Evolutionary conservation across 495 filamentous ascomycete species (phyloP).

Genomic region (Mytilinidion resinicola): DNA sequence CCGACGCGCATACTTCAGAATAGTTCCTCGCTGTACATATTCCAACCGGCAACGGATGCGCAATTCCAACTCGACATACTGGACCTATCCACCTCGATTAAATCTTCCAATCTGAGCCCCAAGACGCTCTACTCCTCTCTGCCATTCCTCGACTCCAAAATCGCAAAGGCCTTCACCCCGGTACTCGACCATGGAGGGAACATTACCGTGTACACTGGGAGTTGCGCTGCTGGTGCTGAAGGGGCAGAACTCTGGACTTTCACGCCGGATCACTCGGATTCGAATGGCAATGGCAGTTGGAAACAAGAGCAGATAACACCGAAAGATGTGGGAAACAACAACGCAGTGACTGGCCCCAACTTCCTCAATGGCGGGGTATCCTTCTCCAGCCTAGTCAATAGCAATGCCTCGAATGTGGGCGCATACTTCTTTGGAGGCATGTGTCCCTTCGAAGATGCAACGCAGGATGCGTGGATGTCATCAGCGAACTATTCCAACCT

Average conservation of each 20-base stretch:
- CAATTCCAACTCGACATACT: conserved; percentile 53
- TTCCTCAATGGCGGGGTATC: conserved; percentile 60
- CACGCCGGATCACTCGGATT: conserved; percentile 35
- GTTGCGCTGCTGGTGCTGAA: conserved; percentile 49
- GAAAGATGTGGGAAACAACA: conserved; percentile 30
- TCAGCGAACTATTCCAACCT: conserved; percentile 68
- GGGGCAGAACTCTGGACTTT: conserved; percentile 53
- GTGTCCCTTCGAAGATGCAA: conserved; percentile 56
- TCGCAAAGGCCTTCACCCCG: conserved; percentile 51
- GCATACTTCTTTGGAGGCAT: conserved; percentile 82
- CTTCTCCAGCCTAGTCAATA: conserved; percentile 56
- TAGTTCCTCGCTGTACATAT: conserved; percentile 53
- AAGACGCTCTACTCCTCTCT: conserved; percentile 53
- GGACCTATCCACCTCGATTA: conserved; percentile 54
- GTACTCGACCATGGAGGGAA: conserved; percentile 58
- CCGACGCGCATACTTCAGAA: conserved; percentile 59
- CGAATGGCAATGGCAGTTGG: conserved; percentile 54
- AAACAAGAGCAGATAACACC: conserved; percentile 28
- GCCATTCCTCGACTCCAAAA: conserved; percentile 53
- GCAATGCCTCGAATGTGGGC: conserved; percentile 44
- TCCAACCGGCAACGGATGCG: conserved; percentile 44
- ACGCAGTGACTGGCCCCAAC: conserved; percentile 48
- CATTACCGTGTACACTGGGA: conserved; percentile 63
- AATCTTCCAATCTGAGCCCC: conserved; percentile 46
- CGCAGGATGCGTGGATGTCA: conserved; percentile 50